These are phyloP conservation scores for Talaromyces liani DNA, from an alignment of 495 filamentous ascomycete species.

Conservation along the genomic window DNA sequence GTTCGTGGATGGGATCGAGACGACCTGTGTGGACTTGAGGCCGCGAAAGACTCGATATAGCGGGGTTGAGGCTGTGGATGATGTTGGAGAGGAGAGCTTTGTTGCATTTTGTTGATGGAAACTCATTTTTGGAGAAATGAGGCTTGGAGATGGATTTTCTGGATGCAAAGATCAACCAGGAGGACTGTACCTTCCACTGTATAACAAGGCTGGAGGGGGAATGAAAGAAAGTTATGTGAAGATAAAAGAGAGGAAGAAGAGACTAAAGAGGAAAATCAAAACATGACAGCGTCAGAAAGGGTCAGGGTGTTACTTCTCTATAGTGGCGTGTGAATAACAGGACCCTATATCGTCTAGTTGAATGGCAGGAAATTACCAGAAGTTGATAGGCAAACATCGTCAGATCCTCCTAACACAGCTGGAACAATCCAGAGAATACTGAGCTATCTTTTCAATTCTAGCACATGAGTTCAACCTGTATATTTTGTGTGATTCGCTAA, in stretches of 20 bases:
- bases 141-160: not conserved
- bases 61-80: not conserved
- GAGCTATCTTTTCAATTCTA: not conserved
- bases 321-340: not conserved
- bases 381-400: not conserved
- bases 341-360: not conserved
- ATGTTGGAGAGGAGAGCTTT: constrained; percentile 13
- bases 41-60: constrained; percentile 4
- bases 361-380: no score
- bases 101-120: constrained; percentile 2
- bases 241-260: not conserved
- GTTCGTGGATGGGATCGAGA: not conserved
- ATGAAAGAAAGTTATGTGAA: not conserved
- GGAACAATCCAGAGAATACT: not conserved
- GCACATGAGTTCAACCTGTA: not conserved
- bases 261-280: not conserved
- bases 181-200: not conserved
- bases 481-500: not conserved
- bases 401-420: not conserved
- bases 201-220: not conserved
- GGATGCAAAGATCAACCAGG: not conserved
- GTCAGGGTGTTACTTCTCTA: not conserved
- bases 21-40: not conserved
- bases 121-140: not conserved
- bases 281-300: not conserved